Evolutionary conservation across 345 rosid genomes (phyloP), one percentile per base, ranked within the genome.

Genomic region (Heritiera fomes): DNA sequence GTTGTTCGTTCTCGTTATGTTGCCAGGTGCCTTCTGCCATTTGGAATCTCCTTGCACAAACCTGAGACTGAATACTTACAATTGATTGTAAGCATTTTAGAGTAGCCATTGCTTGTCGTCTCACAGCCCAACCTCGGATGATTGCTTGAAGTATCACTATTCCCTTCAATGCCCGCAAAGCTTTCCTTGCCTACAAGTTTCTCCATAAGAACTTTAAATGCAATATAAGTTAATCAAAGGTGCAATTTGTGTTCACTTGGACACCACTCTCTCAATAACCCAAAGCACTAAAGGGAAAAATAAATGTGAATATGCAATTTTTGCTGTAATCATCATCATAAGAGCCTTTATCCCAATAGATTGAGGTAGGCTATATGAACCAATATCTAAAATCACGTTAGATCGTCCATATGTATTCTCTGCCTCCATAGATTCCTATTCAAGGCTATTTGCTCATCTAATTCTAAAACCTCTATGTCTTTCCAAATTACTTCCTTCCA

Each of bases 131-230:
- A 45, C 98, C 99, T 68, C 98, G 86, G 28, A 95, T 91, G 69
- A 93, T 87, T 6, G 99, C 98, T 84, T 95, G 99, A 34, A 95
- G 98, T 88, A 77, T 91, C 76, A 92, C 97, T 81, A 95, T 95
- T 32, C 99, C 99, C 83, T 89, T 95, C 82, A 95, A 63, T 15
- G 99, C 99, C 79, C 90, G 83, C 84, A 91, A 81, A 56, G 99
- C 99, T 86, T 93, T 92, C 85, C 91, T 91, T 60, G 99, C 98
- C 98, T 95, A 78, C 81, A 84, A 75, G 28, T 55, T 60, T 65
- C 46, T 47, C 82, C 72, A 61, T 10, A 64, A 46, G 47, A 49
- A 58, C 12, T 38, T 40, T 9, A 62, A 34, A 65, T 38, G 55
- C 49, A 20, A 12, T 70, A 9, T 32, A 1, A 28, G 15, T 60